Base-by-base conservation (phyloP, 2,329 filamentous ascomycete genomes). In the Fusarium succisae region DNA sequence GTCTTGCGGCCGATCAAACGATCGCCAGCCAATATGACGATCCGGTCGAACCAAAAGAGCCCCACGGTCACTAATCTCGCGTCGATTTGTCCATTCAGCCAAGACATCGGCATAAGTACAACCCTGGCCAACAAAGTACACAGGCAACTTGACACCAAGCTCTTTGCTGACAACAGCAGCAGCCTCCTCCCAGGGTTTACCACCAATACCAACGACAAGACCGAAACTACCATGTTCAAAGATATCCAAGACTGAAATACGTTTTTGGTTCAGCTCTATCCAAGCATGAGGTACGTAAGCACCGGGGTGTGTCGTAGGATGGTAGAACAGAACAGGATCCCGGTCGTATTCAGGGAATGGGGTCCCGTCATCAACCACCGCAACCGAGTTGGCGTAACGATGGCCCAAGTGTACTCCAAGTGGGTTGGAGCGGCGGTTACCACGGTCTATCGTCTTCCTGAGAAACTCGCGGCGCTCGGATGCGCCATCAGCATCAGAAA, bases 71-170 rank as follows among this genome's bases (percentile, higher is more conserved):
- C 85, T 84, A 5, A 92, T 84, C 57, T 87, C 88, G 15, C 88
- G 83, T 63, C 83, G 80, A 48, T 80, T 80, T 10, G 83, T 84
- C 90, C 90, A 92, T 63, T 91, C 88, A 60, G 86, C 86, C 79
- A 91, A 91, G 1, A 89, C 83, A 76, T 92, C 90, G 75, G 90
- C 86, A 70, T 85, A 91, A 66, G 91, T 88, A 69, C 89, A 86
- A 22, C 84, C 81, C 79, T 85, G 88, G 0, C 91, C 90, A 69
- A 92, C 88, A 11, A 82, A 84, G 64, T 88, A 86, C 1, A 82
- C 83, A 12, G 82, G 83, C 28, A 92, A 81, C 15, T 83, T 79
- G 1, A 91, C 77, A 1, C 84, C 85, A 1, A 88, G 75, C 17
- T 80, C 73, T 24, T 80, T 73, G 0, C 79, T 73, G 4, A 87